Conservation (phyloP, 148 eudicot species). For the Camellia lanceoleosa region DNA sequence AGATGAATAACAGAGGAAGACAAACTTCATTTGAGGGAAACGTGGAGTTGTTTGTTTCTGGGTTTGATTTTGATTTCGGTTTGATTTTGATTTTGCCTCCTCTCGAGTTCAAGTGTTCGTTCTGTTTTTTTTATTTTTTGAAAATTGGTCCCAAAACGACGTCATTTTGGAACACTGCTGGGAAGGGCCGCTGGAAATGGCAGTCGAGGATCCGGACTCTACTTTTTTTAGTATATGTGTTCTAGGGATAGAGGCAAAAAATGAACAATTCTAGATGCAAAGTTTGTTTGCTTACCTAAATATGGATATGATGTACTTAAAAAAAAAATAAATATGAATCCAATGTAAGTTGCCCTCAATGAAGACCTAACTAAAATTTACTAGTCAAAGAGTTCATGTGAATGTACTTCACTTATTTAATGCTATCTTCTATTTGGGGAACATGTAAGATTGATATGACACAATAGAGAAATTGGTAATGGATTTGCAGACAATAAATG, state of each 20-base stretch:
- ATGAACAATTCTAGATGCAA: not conserved
- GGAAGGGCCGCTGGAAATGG: too few species aligned
- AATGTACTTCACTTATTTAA: slow-evolving; percentile 25
- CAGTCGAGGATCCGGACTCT: too few species aligned
- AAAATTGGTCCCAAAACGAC: too few species aligned
- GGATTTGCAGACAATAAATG: slow-evolving; percentile 15
- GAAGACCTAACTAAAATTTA: slow-evolving; percentile 16
- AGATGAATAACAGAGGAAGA: too few species aligned
- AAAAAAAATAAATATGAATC: not conserved
- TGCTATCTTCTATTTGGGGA: slow-evolving; percentile 27
- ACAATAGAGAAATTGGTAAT: slow-evolving; percentile 15
- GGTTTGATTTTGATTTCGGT: too few species aligned
- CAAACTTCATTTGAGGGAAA: too few species aligned
- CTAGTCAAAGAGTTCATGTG: slow-evolving; percentile 20
- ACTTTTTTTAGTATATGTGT: not conserved
- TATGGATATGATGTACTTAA: not conserved
- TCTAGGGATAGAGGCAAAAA: not conserved
- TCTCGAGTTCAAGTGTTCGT: too few species aligned
- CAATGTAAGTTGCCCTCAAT: slow-evolving; percentile 10
- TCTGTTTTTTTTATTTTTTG: too few species aligned
- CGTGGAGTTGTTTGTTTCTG: too few species aligned
- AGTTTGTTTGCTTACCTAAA: not conserved
- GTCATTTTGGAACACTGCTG: too few species aligned
- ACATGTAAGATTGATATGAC: slow-evolving; percentile 20
- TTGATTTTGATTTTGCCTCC: too few species aligned